A percentile compares a stretch with the other conserved stretches of the same genome.
These are phyloP conservation scores for Mrakia gelida DNA, from an alignment of 768 basidiomycete species.

Conservation along the genomic window DNA sequence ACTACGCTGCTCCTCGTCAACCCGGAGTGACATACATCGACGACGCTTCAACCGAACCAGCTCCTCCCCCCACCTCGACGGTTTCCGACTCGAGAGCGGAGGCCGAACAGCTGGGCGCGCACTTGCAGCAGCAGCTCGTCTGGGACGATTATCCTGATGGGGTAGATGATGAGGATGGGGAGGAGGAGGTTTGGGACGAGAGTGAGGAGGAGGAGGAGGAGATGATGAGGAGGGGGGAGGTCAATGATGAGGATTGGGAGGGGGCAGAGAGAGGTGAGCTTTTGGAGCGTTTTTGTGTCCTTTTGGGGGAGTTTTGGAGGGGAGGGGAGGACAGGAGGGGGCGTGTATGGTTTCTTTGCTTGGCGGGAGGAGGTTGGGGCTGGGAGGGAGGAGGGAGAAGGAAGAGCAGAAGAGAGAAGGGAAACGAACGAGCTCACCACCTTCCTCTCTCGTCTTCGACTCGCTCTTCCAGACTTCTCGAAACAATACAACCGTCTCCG, in stretches of 20 bases:
- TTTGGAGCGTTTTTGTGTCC: not conserved
- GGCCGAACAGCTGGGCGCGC: not conserved
- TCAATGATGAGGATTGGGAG: conserved; percentile 47
- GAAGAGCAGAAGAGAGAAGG: too few species aligned
- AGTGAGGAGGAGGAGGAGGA: conserved; percentile 36
- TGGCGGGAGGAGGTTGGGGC: not conserved
- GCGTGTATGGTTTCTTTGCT: not conserved
- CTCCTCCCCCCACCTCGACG: not conserved
- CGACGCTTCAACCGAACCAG: not conserved
- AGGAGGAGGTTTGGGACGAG: conserved; percentile 34
- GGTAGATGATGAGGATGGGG: conserved; percentile 30
- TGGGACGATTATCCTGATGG: conserved; percentile 30
- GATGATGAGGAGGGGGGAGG: conserved; percentile 26
- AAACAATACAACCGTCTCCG: conserved; percentile 94
- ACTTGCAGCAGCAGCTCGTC: not conserved
- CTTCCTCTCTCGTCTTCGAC: not conserved
- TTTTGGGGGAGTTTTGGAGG: not conserved
- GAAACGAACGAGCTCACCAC: not conserved
- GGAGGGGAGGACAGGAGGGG: not conserved
- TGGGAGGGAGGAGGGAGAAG: not conserved
- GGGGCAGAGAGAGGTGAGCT: conserved; percentile 43
- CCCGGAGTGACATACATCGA: conserved; percentile 21
- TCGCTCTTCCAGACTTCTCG: conserved; percentile 70
- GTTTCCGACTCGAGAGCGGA: not conserved
- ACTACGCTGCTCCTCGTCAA: conserved; percentile 28